Percentiles rank a stretch among this genome's conserved stretches.
Conservation (phyloP, 1,284 basidiomycete species). For the Leccinum pachyderme region DNA sequence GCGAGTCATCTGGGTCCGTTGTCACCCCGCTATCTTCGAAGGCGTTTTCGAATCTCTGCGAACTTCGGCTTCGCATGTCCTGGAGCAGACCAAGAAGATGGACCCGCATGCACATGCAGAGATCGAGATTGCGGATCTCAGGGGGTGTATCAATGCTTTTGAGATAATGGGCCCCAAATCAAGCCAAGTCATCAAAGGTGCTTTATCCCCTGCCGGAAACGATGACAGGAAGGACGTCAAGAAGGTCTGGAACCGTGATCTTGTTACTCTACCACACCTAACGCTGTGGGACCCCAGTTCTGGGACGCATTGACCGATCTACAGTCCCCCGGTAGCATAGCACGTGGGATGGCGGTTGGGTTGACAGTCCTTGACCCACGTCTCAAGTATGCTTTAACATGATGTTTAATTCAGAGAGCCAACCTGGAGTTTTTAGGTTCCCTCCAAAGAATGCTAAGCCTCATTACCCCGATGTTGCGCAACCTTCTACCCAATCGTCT, state of each 20-base stretch:
- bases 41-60: conserved; percentile 54
- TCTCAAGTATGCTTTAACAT: conserved; percentile 48
- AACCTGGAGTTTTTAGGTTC: conserved; percentile 48
- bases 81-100: conserved; percentile 43
- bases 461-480: conserved; percentile 21
- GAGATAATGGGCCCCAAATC: conserved; percentile 86
- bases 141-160: conserved; percentile 72
- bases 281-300: conserved; percentile 47
- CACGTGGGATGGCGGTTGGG: conserved; percentile 74
- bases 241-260: conserved; percentile 40
- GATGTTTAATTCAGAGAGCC: neutral
- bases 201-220: conserved; percentile 55
- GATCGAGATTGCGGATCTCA: conserved; percentile 68
- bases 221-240: conserved; percentile 59
- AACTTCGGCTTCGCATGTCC: conserved; percentile 45
- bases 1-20: conserved; percentile 69
- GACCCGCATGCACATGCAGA: conserved; percentile 35
- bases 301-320: conserved; percentile 63
- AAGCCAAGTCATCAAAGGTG: conserved; percentile 75
- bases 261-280: neutral
- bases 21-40: conserved; percentile 72
- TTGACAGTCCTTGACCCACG: conserved; percentile 80
- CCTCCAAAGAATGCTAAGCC: conserved; percentile 73
- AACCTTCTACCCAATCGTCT: conserved; percentile 14
- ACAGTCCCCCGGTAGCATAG: conserved; percentile 64